Conservation (phyloP, 768 basidiomycete species). For the Pleurotus ostreatus region DNA sequence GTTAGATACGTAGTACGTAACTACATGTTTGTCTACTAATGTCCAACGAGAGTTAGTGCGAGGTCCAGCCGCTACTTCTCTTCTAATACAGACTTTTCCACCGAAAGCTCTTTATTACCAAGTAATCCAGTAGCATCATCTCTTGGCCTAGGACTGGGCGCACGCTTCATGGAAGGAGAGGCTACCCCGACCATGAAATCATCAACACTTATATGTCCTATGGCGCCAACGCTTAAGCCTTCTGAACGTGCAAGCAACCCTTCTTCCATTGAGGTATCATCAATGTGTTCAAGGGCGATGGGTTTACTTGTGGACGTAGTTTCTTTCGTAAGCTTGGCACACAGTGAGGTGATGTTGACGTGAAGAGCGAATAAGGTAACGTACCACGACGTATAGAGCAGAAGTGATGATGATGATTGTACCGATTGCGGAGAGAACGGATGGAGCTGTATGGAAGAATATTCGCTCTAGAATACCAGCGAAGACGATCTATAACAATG, state of each 20-base stretch:
- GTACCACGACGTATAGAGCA: constrained; percentile 49
- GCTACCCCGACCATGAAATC: constrained; percentile 3
- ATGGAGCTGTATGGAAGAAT: constrained; percentile 45
- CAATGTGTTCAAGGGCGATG: not conserved
- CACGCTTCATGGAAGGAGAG: constrained; percentile 4
- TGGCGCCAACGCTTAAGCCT: not conserved
- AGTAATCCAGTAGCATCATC: not conserved
- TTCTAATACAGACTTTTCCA: no score
- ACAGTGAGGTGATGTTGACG: not conserved
- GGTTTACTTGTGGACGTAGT: not conserved
- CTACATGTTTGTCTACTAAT: no score
- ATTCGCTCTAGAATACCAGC: constrained; percentile 43
- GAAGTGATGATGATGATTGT: constrained; percentile 44
- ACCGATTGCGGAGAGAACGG: constrained; percentile 44
- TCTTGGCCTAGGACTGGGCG: not conserved
- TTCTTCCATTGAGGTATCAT: constrained; percentile 10
- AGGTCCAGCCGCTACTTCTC: no score
- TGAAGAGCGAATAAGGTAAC: constrained; percentile 11
- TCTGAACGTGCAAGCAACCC: constrained; percentile 6
- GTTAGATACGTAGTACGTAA: no score
- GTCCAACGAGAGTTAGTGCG: no score
- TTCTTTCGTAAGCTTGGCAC: constrained; percentile 6
- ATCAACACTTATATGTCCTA: not conserved
- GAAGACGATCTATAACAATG: constrained; percentile 36
- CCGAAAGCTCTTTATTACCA: no score